Evolutionary conservation across 495 filamentous ascomycete species (phyloP), one percentile per base, ranked within the genome.

Genomic region (Xylaria sp.): DNA sequence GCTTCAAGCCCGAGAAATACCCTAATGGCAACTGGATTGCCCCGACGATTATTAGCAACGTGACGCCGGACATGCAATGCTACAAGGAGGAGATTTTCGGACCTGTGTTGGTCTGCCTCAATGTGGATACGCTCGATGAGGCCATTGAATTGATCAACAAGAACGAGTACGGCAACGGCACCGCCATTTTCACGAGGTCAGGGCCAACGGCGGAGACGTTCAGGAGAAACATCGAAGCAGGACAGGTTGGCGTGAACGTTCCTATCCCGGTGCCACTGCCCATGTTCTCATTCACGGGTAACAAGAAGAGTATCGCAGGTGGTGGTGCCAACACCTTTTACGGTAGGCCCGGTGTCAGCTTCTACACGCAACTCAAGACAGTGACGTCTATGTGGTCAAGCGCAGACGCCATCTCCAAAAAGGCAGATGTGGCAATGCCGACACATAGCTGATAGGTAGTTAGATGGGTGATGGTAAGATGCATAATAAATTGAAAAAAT

Each of bases 51-150:
- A 97, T 99, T 82, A 88, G 92, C 72, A 92, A 97, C 81, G 95
- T 99, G 37, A 97, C 92, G 64, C 89, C 93, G 0, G 84, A 92
- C 65, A 98, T 98, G 97, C 87, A 85, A 73, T 99, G 96, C 88
- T 99, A 99, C 87, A 90, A 82, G 66, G 92, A 98, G 79, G 96
- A 99, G 80, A 97, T 99, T 81, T 99, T 99, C 78, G 96, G 96
- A 5, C 96, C 96, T 2, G 96, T 99, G 37, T 87, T 97, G 46
- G 92, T 97, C 46, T 94, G 92, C 82, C 80, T 96, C 17, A 93
- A 94, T 75, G 90, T 92, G 17, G 90, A 91, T 61, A 95, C 92
- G 1, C 86, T 98, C 12, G 93, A 97, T 73, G 93, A 94, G 58
- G 88, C 89, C 5, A 84, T 91, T 72, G 85, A 90, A 24, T 78